A percentile compares a stretch with the other conserved stretches of the same genome.
phyloP scores from a whole-genome alignment of 371 early-diverging fungal species.

The Rhizopus arrhizus region DNA sequence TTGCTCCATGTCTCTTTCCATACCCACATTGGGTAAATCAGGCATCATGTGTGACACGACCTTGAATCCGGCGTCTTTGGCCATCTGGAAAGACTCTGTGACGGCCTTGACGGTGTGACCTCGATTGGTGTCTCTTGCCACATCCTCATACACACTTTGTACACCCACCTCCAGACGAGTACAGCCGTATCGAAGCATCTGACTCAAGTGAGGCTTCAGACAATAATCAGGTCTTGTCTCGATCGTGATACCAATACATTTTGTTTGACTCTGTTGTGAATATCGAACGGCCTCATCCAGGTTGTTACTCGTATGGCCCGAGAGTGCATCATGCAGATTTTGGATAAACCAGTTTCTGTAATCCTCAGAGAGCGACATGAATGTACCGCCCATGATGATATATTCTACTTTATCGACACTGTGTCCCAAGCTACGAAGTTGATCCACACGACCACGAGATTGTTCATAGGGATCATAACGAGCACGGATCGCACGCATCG shows the following conservation, averaged over 20 bases:
- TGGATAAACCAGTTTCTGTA: slow-evolving; percentile 98
- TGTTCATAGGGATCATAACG: slow-evolving; percentile 99
- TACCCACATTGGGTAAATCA: slow-evolving; percentile 99
- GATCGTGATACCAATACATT: slow-evolving; percentile 99
- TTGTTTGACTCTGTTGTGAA: slow-evolving; percentile 95
- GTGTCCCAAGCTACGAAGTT: slow-evolving; percentile 96
- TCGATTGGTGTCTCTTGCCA: slow-evolving; percentile 98
- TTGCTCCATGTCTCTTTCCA: slow-evolving; percentile 99
- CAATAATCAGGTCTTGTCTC: slow-evolving; percentile 99
- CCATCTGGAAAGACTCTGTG: slow-evolving; percentile 94
- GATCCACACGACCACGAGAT: slow-evolving; percentile 94
- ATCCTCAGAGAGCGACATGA: slow-evolving; percentile 96
- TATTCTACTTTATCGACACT: slow-evolving; percentile 99
- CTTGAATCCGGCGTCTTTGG: slow-evolving; percentile 99
- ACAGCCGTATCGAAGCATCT: slow-evolving; percentile 99
- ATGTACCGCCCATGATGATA: slow-evolving; percentile 99
- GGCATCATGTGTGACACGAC: slow-evolving; percentile 99
- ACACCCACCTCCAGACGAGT: slow-evolving; percentile 99
- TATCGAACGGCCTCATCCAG: slow-evolving; percentile 98
- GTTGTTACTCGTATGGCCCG: slow-evolving; percentile 88
- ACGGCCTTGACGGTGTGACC: slow-evolving; percentile 99
- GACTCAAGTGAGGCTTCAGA: slow-evolving; percentile 95
- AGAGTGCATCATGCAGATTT: slow-evolving; percentile 97
- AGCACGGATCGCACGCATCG: slow-evolving; percentile 99
- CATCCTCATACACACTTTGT: slow-evolving; percentile 99